phyloP scores from a whole-genome alignment of 2,329 filamentous ascomycete species.

The Aspergillus aculeatinus region DNA sequence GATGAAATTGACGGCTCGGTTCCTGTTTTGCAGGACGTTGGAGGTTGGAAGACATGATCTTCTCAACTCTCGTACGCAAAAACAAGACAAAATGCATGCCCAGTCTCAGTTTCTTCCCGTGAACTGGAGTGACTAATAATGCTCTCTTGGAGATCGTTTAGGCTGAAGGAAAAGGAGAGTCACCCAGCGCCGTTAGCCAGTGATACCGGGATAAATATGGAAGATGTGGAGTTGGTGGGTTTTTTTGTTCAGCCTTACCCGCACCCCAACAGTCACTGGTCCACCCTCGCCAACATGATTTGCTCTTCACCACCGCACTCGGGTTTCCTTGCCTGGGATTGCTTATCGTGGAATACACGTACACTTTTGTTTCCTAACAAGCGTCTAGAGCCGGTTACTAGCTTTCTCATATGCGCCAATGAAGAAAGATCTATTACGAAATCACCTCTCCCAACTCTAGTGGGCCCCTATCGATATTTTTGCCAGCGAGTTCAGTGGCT shows the following conservation, averaged over 20 bases:
- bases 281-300: not conserved
- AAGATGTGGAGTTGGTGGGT: not conserved
- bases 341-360: not conserved
- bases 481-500: too few relatives aligned
- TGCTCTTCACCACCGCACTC: not conserved
- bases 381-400: not conserved
- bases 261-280: conserved; percentile 2
- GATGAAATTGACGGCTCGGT: not conserved
- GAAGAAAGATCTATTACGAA: not conserved
- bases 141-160: not conserved
- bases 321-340: not conserved
- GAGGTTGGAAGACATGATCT: not conserved
- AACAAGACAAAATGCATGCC: not conserved
- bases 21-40: not conserved
- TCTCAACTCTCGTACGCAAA: not conserved
- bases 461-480: too few relatives aligned
- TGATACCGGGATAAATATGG: not conserved
- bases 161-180: not conserved
- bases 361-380: not conserved
- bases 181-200: not conserved
- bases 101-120: not conserved
- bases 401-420: not conserved
- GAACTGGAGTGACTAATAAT: not conserved
- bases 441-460: not conserved
- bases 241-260: conserved; percentile 6